Evolutionary conservation across 352 stramenopile genomes (phyloP), one percentile per base, ranked within the genome.

Genomic region (Poterioochromonas sp.): DNA sequence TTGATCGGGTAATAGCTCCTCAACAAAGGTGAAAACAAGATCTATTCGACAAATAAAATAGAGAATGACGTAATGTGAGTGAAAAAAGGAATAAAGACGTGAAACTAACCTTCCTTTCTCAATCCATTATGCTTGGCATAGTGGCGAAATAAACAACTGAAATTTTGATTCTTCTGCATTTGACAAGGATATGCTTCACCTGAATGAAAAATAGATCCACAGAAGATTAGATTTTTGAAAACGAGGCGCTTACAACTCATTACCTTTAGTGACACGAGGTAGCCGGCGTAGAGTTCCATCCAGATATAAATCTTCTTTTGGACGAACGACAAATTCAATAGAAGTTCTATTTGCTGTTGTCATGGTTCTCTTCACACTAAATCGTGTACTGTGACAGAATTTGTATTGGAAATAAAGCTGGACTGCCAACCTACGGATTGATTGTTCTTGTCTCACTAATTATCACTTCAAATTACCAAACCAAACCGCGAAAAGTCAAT

Each of bases 61-160:
- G 32, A 43, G 15, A 44, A 8, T 41, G 32, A 29, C 2, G 32
- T 26, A 15, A 44, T 32, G 3, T 47, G 5, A 22, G 12, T 47
- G 8, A 71, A 8, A 5, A 44, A 44, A 12, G 26, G 1, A 41
- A 44, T 5, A 15, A 47, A 41, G 2, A n/a, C 2, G 26, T 32
- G 2, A 32, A 62, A 8, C 12, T 22, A 43, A 71, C 62, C 62
- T 74, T 74, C 65, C 32, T 74, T 74, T 8, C 15, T 58, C 18
- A 74, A 35, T 40, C 65, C 65, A 34, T 74, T 74, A 37, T 74
- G 65, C 41, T 74, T 74, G 0, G 65, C 65, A n/a, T 74, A 74
- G n/a, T 74, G 65, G 1, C 65, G 5, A 54, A 74, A 74, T n/a
- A 74, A 37, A 54, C 65, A 58, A 34, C n/a, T 39, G 32, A 74